Percentiles rank a stretch among this genome's conserved stretches.
Evolutionary conservation across 768 basidiomycete genomes (phyloP).

Genomic region (Trametes gibbosa): DNA sequence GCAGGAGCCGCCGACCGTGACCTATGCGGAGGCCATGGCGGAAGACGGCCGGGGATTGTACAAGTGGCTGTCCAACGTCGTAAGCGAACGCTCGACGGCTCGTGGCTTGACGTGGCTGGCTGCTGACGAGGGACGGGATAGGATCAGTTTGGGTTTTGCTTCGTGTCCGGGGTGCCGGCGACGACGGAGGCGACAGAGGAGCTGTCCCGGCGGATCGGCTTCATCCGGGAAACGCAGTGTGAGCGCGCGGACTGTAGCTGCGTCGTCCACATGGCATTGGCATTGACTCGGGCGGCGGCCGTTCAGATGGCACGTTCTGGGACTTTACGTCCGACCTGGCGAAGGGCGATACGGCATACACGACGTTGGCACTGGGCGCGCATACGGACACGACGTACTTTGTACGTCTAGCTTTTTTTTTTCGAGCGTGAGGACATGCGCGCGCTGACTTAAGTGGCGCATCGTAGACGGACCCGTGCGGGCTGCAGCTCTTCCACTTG

Average conservation of each 20-base stretch:
- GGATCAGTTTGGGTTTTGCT: constrained; percentile 88
- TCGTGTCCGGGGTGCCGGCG: constrained; percentile 75
- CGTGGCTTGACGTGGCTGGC: background rate
- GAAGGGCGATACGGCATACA: constrained; percentile 94
- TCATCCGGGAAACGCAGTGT: constrained; percentile 87
- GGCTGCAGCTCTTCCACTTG: constrained; percentile 95
- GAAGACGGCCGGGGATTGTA: constrained; percentile 62
- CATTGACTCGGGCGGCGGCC: too few relatives aligned
- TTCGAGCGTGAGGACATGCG: too few relatives aligned
- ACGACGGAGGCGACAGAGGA: constrained; percentile 84
- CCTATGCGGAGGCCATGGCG: constrained; percentile 72
- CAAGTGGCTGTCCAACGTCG: constrained; percentile 80
- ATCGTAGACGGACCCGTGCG: constrained; percentile 82
- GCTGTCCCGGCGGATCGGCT: constrained; percentile 72
- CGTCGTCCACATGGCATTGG: too few relatives aligned
- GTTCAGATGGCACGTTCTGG: constrained; percentile 90
- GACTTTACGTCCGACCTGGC: constrained; percentile 91
- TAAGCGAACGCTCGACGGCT: constrained; percentile 36
- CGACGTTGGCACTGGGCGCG: constrained; percentile 79
- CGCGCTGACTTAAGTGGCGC: background rate
- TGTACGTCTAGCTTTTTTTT: constrained; percentile 36
- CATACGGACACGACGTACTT: constrained; percentile 82
- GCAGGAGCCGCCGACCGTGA: constrained; percentile 69
- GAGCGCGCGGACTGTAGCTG: too few relatives aligned
- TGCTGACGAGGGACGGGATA: constrained; percentile 28